A percentile compares a stretch with the other conserved stretches of the same genome.
Evolutionary conservation across 83 land plant genomes (phyloP).

Genomic region (Picea engelmannii): DNA sequence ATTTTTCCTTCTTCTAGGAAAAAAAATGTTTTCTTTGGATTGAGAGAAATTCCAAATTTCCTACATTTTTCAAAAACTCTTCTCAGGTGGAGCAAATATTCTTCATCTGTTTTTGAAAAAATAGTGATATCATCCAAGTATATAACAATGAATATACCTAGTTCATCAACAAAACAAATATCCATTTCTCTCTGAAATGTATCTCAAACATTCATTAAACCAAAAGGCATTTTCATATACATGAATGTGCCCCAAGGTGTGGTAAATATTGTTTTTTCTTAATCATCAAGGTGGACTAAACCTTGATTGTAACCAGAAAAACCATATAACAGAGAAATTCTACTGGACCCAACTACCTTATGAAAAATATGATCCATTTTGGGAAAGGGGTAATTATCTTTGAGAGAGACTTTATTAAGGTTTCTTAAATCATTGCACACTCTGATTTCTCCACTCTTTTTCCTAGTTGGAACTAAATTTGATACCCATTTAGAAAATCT

Average conservation of each 20-base stretch:
- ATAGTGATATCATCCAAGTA: background rate
- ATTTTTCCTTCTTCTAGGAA: background rate
- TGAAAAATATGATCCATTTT: too few relatives aligned
- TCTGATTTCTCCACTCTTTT: too few relatives aligned
- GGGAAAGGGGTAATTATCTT: too few relatives aligned
- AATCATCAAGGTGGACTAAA: background rate
- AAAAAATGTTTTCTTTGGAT: background rate
- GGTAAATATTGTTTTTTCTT: too few relatives aligned
- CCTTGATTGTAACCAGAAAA: too few relatives aligned
- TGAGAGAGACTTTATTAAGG: too few relatives aligned
- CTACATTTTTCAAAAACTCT: background rate
- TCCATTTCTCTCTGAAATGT: background rate
- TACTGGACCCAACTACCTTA: too few relatives aligned
- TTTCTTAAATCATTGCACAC: too few relatives aligned
- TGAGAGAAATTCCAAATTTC: background rate
- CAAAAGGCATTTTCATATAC: background rate
- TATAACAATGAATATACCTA: too few relatives aligned
- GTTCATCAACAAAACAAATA: background rate
- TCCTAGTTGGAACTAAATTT: too few relatives aligned
- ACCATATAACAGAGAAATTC: too few relatives aligned
- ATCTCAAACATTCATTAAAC: background rate
- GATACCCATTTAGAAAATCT: too few relatives aligned
- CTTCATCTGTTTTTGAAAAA: background rate
- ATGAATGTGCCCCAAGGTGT: background rate
- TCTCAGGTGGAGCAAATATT: background rate